A percentile compares a stretch with the other conserved stretches of the same genome.
phyloP scores from a whole-genome alignment of 129 eudicot species.

The Logfia minima region DNA sequence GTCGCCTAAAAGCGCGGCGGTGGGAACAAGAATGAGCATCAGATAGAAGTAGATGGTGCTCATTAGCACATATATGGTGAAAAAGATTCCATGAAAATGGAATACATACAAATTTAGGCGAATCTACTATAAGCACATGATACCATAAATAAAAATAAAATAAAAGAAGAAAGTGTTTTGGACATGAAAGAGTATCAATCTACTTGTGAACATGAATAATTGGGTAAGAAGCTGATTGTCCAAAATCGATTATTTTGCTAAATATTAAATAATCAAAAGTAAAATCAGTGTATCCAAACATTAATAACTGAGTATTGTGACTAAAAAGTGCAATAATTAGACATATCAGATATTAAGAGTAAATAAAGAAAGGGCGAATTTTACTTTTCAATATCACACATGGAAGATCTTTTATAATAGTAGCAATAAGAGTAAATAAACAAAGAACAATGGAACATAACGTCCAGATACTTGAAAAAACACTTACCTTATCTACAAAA shows the following conservation, averaged over 20 bases:
- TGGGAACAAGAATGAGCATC: constrained; percentile 67
- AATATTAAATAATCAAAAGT: too few relatives aligned
- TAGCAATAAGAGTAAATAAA: too few relatives aligned
- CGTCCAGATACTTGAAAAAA: neutral
- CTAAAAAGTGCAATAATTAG: too few relatives aligned
- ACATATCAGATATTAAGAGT: too few relatives aligned
- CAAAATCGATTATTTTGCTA: too few relatives aligned
- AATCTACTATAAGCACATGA: neutral
- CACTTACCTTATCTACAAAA: constrained; percentile 56
- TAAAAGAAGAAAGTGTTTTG: neutral
- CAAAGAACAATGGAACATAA: neutral
- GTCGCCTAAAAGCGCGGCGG: constrained; percentile 67
- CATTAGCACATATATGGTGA: constrained; percentile 63
- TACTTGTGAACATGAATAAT: neutral
- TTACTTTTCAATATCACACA: too few relatives aligned
- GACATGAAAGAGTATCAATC: neutral
- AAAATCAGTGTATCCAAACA: too few relatives aligned
- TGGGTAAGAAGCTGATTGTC: neutral
- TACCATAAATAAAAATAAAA: neutral
- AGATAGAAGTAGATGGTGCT: constrained; percentile 77
- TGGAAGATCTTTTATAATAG: too few relatives aligned
- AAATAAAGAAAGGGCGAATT: too few relatives aligned
- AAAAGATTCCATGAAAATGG: constrained; percentile 66
- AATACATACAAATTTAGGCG: neutral
- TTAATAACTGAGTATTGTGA: too few relatives aligned